A percentile compares a stretch with the other conserved stretches of the same genome.
phyloP scores from a whole-genome alignment of 179 eudicot species.

The Beta corolliflora region DNA sequence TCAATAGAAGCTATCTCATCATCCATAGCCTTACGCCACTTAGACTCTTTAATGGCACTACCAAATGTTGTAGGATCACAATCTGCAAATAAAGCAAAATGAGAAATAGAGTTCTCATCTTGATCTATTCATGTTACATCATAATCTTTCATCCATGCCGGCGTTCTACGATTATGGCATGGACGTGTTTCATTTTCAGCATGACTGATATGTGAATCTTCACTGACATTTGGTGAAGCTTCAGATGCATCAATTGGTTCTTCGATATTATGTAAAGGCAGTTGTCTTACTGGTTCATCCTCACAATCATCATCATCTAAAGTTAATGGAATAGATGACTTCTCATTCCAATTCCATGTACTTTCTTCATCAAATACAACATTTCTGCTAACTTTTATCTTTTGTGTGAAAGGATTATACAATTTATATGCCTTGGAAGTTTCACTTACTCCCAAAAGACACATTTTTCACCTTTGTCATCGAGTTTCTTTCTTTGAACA shows the following conservation, averaged over 20 bases:
- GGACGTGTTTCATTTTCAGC: no score
- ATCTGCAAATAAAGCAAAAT: slow-evolving; percentile 25
- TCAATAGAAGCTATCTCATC: slow-evolving; percentile 17
- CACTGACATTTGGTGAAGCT: no score
- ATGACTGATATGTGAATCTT: no score
- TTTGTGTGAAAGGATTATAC: slow-evolving; percentile 13
- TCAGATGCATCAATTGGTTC: no score
- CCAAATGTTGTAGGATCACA: slow-evolving; percentile 22
- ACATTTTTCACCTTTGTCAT: slow-evolving; percentile 6
- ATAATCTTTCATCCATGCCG: slow-evolving; percentile 14
- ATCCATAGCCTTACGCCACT: slow-evolving; percentile 18
- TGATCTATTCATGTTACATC: neutral
- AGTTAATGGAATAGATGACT: no score
- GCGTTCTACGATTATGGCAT: neutral
- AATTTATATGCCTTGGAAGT: slow-evolving; percentile 7
- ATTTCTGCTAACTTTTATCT: slow-evolving; percentile 14
- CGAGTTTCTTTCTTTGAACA: slow-evolving; percentile 1
- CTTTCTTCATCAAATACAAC: slow-evolving; percentile 25
- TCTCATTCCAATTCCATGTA: slow-evolving; percentile 6
- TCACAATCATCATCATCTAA: neutral
- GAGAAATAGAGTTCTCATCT: slow-evolving; percentile 5
- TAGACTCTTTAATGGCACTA: slow-evolving; percentile 12
- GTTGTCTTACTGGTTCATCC: neutral
- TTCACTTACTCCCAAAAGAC: slow-evolving; percentile 17
- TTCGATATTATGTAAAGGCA: no score